A percentile compares a stretch with the other conserved stretches of the same genome.
Evolutionary conservation across 345 rosid genomes (phyloP).

Genomic region (Syzygium oleosum): DNA sequence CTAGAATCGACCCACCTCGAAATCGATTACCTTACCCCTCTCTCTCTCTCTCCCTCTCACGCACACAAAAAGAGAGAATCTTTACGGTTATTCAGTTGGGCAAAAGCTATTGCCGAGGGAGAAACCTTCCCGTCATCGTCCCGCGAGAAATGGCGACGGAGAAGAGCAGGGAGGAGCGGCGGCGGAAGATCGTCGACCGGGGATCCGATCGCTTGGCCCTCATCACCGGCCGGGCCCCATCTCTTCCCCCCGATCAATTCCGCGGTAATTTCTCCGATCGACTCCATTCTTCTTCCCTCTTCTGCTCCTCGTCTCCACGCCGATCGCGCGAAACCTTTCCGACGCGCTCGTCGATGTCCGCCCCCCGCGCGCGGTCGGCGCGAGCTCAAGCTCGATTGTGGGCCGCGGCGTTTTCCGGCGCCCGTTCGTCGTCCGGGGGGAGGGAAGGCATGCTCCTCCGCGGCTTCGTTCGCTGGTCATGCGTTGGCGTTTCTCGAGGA

Average conservation of each 20-base stretch:
- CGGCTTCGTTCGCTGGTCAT: not conserved
- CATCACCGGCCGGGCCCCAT: constrained; percentile 32
- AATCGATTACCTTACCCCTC: no score
- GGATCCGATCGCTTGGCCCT: constrained; percentile 50
- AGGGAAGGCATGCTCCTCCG: no score
- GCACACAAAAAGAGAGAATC: not conserved
- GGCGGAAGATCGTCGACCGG: constrained; percentile 38
- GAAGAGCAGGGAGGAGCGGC: constrained; percentile 27
- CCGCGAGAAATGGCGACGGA: not conserved
- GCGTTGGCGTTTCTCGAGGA: not conserved
- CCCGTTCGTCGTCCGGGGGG: not conserved
- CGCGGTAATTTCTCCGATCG: not conserved
- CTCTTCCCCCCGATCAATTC: not conserved
- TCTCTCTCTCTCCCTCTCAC: not conserved
- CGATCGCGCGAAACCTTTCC: not conserved
- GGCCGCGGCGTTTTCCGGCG: not conserved
- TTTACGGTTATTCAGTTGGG: not conserved
- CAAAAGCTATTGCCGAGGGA: not conserved
- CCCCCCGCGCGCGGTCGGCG: not conserved
- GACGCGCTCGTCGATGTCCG: not conserved
- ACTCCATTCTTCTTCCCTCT: not conserved
- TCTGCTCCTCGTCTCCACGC: not conserved
- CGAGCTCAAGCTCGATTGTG: not conserved
- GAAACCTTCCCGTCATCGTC: not conserved
- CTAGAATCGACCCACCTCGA: no score